Evolutionary conservation across 495 filamentous ascomycete species (phyloP), one percentile per base, ranked within the genome.

Genomic region (Aspergillus olivimuriae): DNA sequence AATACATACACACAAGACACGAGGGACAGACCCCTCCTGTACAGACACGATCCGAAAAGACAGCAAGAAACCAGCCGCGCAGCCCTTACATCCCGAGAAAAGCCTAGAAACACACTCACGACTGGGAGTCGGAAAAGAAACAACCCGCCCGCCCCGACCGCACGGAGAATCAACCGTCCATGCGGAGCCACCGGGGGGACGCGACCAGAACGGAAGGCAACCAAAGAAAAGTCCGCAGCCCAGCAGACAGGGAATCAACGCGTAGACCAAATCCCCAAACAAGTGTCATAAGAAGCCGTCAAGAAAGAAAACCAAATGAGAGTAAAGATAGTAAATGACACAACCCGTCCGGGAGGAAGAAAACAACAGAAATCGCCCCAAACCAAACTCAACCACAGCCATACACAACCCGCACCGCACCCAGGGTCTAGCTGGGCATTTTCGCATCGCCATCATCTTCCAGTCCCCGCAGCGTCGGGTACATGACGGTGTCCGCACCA

Each of bases 401-500:
- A n/a, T n/a, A n/a, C n/a, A n/a, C n/a, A n/a, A n/a, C n/a, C n/a
- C n/a, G n/a, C n/a, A n/a, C n/a, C n/a, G n/a, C n/a, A n/a, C n/a
- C n/a, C n/a, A n/a, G n/a, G n/a, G n/a, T n/a, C 39, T 52, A 64
- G 15, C 48, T 57, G 22, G 62, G 60, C 63, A 68, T 69, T 39
- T 69, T 68, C 18, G 58, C 51, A 45, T 71, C 63, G 6, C 58
- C 67, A 43, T 68, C 67, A 39, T 66, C 68, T 31, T 72, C 66
- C 36, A 70, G 23, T 24, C 53, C 63, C 39, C 71, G 60, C 31
- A 78, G 52, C 7, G 59, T 63, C 22, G 74, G 74, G 45, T 78
- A 78, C 52, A 75, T 62, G 39, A 69, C 59, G 4, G 46, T 30
- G 30, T 55, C 51, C 8, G 42, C 49, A 22, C 51, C 56, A 9